Base-by-base conservation (phyloP, 768 basidiomycete genomes). In the Termitomyces sp. region DNA sequence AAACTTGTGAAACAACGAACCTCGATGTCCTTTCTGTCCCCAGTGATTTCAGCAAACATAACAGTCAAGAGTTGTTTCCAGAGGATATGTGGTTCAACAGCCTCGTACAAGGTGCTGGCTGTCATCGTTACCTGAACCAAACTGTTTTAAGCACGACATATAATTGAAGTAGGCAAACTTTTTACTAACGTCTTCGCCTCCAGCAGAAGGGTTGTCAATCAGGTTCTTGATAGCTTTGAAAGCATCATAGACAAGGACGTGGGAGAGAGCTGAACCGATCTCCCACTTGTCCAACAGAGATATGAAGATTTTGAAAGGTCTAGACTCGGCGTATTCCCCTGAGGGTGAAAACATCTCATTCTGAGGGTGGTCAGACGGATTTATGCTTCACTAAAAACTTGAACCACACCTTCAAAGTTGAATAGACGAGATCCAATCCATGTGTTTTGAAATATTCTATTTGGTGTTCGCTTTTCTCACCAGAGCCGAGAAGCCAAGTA, bases 241-340 rank as follows among this genome's bases (percentile, higher is more conserved):
- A 0, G 91, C 80, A 64, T 96, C 91, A 64, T 90, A 84, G 12
- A 91, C 83, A 54, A 98, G 74, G 6, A 77, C 78, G 43, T 93
- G 88, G 0, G 94, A 94, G 30, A 99, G 71, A 0, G 82, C 79
- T 8, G 82, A 83, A 5, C 96, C 96, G 48, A 98, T 88, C 70
- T 98, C 97, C 91, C 93, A 98, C 71, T 97, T 97, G 72, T 99
- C 97, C 64, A 98, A 76, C 18, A 98, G 72, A 1, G 94, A 95
- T 26, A 98, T 88, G 71, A 97, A 95, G 36, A 98, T 90, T 73
- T 95, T 96, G 82, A 95, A 98, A 0, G 97, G 93, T 28, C 92
- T 77, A 4, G 90, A 89, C 61, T 88, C 86, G 0, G 88, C 77
- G 63, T 93, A 93, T 58, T 87, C 85, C 52, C 82, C 79, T 2